Conservation (phyloP, 73 alveolate species). For the Paramecium primaurelia region DNA sequence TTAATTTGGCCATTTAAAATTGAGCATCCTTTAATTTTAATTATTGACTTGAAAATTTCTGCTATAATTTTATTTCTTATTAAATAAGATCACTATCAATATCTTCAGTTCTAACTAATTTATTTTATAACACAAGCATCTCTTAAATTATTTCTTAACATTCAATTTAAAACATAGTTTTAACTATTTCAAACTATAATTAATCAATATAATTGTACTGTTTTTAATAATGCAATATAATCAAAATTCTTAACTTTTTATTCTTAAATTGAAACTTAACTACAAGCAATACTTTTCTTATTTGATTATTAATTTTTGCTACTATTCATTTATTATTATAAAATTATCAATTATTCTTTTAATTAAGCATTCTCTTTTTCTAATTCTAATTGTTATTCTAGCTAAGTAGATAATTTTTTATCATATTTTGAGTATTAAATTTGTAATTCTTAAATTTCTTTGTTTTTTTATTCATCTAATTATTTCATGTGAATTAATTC, state of each 20-base stretch:
- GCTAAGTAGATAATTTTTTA: background rate
- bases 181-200: constrained; percentile 26
- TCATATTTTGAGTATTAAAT: background rate
- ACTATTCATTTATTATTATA: background rate
- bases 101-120: background rate
- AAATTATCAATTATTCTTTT: background rate
- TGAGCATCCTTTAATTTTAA: background rate
- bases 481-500: background rate
- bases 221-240: background rate
- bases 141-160: constrained; percentile 5
- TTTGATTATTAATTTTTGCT: background rate
- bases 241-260: background rate
- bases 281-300: background rate
- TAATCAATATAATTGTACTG: background rate
- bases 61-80: background rate
- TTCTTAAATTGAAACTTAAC: background rate
- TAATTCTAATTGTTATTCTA: background rate
- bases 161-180: background rate
- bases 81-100: background rate
- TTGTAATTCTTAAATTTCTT: background rate
- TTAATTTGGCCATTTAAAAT: background rate
- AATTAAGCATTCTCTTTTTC: background rate
- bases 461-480: background rate
- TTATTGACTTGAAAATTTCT: background rate
- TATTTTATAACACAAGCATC: background rate